Evolutionary conservation across 257 asterid genomes (phyloP).

Genomic region (Nicotiana noctiflora): DNA sequence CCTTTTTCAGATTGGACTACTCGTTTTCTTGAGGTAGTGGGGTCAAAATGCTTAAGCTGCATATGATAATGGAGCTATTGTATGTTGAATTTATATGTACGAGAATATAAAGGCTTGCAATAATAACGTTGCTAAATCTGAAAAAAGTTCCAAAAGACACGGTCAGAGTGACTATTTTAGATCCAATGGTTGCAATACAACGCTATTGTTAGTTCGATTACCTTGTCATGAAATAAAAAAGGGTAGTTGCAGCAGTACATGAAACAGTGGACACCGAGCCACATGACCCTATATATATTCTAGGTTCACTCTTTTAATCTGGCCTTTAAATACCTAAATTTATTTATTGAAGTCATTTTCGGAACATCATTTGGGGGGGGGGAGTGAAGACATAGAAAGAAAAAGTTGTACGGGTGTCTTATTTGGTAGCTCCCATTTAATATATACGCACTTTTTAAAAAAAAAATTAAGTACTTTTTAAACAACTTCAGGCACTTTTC

Average conservation of each 20-base stretch:
- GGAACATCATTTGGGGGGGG: too few species aligned
- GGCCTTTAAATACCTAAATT: too few species aligned
- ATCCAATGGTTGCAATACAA: neutral
- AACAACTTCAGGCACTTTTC: too few species aligned
- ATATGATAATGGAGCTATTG: neutral
- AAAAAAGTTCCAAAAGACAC: neutral
- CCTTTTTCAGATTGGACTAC: neutral
- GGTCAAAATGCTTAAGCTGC: neutral
- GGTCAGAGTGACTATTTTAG: neutral
- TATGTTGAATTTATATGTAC: neutral
- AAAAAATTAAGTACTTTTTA: too few species aligned
- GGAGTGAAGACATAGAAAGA: too few species aligned
- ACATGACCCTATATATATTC: neutral
- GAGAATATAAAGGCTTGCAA: neutral
- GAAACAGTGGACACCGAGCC: neutral
- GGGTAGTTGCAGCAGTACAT: neutral
- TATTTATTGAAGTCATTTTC: too few species aligned
- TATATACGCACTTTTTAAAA: too few species aligned
- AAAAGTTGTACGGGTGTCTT: too few species aligned
- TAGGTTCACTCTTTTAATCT: too few species aligned
- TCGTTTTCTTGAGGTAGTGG: neutral
- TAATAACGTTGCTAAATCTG: conserved; percentile 1
- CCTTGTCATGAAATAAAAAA: neutral
- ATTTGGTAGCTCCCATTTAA: too few species aligned
- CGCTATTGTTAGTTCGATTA: neutral